These are phyloP conservation scores for Mucuna pruriens DNA, from an alignment of 306 rosid species.

Conservation along the genomic window DNA sequence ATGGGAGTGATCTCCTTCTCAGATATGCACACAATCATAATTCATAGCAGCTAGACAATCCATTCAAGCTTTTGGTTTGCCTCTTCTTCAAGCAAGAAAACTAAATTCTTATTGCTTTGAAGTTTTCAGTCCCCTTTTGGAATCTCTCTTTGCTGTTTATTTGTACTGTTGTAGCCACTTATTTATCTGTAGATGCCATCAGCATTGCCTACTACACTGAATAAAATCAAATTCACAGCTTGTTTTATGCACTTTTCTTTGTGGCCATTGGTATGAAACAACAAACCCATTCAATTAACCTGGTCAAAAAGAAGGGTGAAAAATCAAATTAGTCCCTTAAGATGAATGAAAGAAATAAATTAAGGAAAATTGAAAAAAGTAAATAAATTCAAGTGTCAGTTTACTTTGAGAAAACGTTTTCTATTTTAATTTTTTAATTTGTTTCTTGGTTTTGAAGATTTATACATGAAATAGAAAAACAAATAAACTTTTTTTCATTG, in stretches of 20 bases:
- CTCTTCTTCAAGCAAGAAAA: constrained; percentile 53
- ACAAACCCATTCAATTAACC: constrained; percentile 13
- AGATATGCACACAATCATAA: constrained; percentile 52
- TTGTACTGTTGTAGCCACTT: constrained; percentile 12
- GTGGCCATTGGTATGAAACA: constrained; percentile 37
- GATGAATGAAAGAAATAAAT: background rate
- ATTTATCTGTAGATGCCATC: background rate
- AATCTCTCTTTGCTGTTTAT: constrained; percentile 41
- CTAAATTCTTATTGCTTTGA: constrained; percentile 39
- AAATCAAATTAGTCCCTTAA: background rate
- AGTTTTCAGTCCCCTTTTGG: constrained; percentile 26
- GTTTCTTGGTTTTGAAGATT: too few species aligned
- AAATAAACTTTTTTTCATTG: too few species aligned
- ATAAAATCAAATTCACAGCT: background rate
- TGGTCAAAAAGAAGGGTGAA: background rate
- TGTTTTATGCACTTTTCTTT: constrained; percentile 29
- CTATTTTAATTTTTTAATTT: too few species aligned
- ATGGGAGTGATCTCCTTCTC: constrained; percentile 61
- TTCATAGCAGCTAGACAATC: constrained; percentile 48
- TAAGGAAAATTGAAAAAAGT: background rate
- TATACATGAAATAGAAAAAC: too few species aligned
- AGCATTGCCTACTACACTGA: background rate
- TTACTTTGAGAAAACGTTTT: too few species aligned
- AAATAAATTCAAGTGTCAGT: background rate
- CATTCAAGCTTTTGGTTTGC: constrained; percentile 46